Base-by-base conservation (phyloP, 169 alveolate genomes). In the Babesia bovis region DNA sequence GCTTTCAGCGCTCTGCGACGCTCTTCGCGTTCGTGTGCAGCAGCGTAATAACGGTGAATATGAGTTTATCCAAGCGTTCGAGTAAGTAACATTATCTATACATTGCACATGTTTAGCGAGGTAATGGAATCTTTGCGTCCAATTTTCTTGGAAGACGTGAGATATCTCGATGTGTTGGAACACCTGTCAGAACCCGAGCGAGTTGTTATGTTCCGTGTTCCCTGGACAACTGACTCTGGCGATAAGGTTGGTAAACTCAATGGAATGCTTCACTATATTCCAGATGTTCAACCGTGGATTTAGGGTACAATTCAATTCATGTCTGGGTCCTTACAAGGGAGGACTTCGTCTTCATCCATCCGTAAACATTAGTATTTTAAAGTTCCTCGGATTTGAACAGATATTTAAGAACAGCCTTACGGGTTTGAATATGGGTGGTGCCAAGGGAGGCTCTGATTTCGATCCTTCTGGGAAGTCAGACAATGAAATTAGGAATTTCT, bases 391-490 rank as follows among this genome's bases (percentile, higher is more conserved):
- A 5, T 92, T 92, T 76, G 96, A 92, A 38, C 96, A 92, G 81
- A 82, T 89, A n/a, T 90, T 92, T 81, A 92, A 92, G 58, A 92
- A 92, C 69, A 79, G 92, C 13, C 84, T 92, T 25, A 92, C 96
- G 17, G 89, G 90, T 2, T 57, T 92, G 4, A 82, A 76, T 32
- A 61, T 92, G 90, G 96, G 96, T 17, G 96, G 94, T 3, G 96
- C 87, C 19, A 92, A 92, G 70, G 96, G 96, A 4, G 96, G 96
- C 13, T 84, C 94, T 6, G 95, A 92, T 69, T 92, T 92, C 75
- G 96, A 92, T 60, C 96, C 96, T 32, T 85, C 87, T 57, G 96
- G 96, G 13, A 90, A 90, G 55, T 82, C 92, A 33, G 94, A 90
- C 35, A 61, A 53, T 32, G 96, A 92, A 73, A 75, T 92, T 60